Conservation (phyloP, 192 early-diverging fungal genomes). For the Coemansia sp. region DNA sequence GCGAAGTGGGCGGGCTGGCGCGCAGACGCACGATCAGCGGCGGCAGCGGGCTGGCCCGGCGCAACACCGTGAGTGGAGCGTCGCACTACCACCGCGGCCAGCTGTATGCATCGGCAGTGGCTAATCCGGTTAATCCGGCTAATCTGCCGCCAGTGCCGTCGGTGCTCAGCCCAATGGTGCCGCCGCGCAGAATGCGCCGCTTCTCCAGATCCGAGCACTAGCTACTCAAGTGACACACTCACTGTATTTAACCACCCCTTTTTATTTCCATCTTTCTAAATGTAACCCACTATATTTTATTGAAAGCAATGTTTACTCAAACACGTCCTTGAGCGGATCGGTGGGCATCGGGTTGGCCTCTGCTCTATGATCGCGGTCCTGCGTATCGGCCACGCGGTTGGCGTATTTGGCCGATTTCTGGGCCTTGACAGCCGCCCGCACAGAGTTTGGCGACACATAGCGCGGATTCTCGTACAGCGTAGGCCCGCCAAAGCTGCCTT, state of each 20-base stretch:
- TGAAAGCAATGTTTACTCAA: constrained; percentile 14
- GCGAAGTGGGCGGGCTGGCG: constrained; percentile 34
- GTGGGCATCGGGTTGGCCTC: constrained; percentile 38
- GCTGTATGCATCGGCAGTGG: constrained; percentile 27
- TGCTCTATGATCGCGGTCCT: constrained; percentile 29
- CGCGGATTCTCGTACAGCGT: constrained; percentile 89
- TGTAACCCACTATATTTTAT: background rate
- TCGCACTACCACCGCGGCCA: constrained; percentile 55
- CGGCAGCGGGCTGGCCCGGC: constrained; percentile 46
- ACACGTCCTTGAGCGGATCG: constrained; percentile 53
- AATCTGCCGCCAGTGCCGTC: constrained; percentile 31
- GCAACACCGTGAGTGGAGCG: constrained; percentile 56
- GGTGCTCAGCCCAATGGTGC: constrained; percentile 19
- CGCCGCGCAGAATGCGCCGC: constrained; percentile 35
- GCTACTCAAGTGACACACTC: background rate
- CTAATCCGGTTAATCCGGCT: constrained; percentile 17
- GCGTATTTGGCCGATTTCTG: constrained; percentile 41
- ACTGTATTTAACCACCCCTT: background rate
- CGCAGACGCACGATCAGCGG: constrained; percentile 54
- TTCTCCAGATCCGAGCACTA: constrained; percentile 26
- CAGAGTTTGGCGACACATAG: constrained; percentile 73
- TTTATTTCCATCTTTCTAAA: background rate
- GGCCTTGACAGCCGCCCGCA: constrained; percentile 38
- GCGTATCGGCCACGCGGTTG: constrained; percentile 16
- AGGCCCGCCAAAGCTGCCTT: constrained; percentile 89